Conservation (phyloP, 768 basidiomycete genomes). For the Hypholoma sublateritium region DNA sequence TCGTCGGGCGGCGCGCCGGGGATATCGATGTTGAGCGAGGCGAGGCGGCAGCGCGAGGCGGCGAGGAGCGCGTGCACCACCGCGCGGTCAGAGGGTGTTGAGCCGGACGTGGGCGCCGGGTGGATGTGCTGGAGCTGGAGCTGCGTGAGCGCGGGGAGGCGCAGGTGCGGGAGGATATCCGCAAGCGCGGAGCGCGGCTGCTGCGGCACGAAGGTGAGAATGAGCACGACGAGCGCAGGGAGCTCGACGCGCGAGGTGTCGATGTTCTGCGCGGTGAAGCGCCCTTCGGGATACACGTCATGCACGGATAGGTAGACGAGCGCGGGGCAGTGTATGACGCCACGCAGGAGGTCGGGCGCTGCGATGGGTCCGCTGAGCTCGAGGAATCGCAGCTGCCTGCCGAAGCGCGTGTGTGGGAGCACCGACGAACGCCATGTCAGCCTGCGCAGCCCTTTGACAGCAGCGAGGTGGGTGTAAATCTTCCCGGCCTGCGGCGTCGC, state of each 20-base stretch:
- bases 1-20: not conserved
- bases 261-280: not conserved
- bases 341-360: not conserved
- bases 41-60: not conserved
- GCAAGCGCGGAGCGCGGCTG: not conserved
- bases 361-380: conserved; percentile 5
- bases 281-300: not conserved
- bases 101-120: not conserved
- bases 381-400: conserved; percentile 1
- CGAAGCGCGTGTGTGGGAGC: not conserved
- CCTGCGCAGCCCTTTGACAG: not conserved
- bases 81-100: not conserved
- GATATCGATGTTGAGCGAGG: not conserved
- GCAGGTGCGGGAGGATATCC: not conserved
- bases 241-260: not conserved
- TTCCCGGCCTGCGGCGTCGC: not conserved
- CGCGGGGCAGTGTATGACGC: not conserved
- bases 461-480: not conserved
- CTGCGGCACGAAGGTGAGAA: not conserved
- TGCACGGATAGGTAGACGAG: conserved; percentile 1
- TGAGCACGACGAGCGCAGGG: not conserved
- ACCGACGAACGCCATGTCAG: conserved; percentile 4
- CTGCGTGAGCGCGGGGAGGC: not conserved
- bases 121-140: not conserved
- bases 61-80: not conserved